Evolutionary conservation across 140 eudicot species (phyloP), one percentile per base, ranked within the genome.

Genomic region (Anethum foeniculum): DNA sequence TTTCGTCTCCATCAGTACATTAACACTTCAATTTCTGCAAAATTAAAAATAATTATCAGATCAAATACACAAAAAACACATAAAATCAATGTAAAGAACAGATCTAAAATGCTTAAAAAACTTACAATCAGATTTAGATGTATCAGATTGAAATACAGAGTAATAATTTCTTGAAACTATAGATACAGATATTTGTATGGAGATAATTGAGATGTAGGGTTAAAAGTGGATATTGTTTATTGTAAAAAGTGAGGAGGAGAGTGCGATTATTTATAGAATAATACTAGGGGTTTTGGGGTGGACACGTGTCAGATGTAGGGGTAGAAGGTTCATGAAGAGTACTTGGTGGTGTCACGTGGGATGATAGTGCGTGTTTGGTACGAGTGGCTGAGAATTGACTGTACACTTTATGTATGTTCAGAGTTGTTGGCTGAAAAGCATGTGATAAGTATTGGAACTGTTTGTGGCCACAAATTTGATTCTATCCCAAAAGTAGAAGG

Each of bases 1-100:
- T 82, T 88, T 82, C 8, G 89, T 73, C 80, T 86, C 95, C 95
- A 90, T 90, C 85, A 90, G 56, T 77, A 73, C 95, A 90, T 89
- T 76, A 84, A 86, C 84, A 28, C 71, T 73, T 13, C 65, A 10
- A 62, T 62, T 88, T 87, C 79, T 43, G 67, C 15, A 34, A 18
- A 32, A 36, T 36, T 38, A 6, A 83, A 36, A 28, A 62, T 36
- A 58, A n/a, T 67, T 5, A 67, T 28, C n/a, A 30, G 7, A 64
- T 25, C 1, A 7, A 1, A 60, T 25, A 1, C 15, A 25, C 5
- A 62, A 7, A 6, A n/a, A 62, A n/a, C 32, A 62, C 4, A 62
- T 60, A 5, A 6, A 6, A 60, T 6, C 32, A 0, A 46, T 46
- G 6, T 0, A 46, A 60, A n/a, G 38, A 62, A 16, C 25, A 52